These are phyloP conservation scores for Plasmopara viticola DNA, from an alignment of 352 stramenopile genomes.

Conservation along the genomic window DNA sequence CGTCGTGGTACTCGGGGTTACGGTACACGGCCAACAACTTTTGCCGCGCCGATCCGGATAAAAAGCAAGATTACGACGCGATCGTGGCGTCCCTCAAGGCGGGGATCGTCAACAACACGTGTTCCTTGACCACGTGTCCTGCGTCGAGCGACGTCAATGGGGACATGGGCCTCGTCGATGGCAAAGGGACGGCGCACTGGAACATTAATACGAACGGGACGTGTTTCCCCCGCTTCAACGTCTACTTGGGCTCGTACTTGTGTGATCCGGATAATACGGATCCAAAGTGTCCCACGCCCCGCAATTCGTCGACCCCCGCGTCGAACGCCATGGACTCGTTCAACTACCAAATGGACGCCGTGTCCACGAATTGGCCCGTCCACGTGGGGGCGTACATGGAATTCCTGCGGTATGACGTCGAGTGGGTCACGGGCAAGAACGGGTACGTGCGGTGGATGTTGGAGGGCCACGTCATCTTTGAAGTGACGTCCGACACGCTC, in stretches of 20 bases:
- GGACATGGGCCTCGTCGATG: slow-evolving; percentile 38
- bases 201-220: slow-evolving; percentile 45
- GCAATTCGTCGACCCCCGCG: slow-evolving; percentile 28
- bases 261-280: slow-evolving; percentile 43
- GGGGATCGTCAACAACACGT: slow-evolving; percentile 43
- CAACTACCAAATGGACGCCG: slow-evolving; percentile 23
- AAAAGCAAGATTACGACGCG: slow-evolving; percentile 32
- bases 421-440: slow-evolving; percentile 36
- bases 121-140: slow-evolving; percentile 29
- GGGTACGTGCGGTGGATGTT: slow-evolving; percentile 50
- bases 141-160: slow-evolving; percentile 38
- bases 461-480: slow-evolving; percentile 72
- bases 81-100: slow-evolving; percentile 33
- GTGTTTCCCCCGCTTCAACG: slow-evolving; percentile 40
- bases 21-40: slow-evolving; percentile 52
- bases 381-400: slow-evolving; percentile 57
- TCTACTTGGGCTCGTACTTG: slow-evolving; percentile 38
- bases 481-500: slow-evolving; percentile 55
- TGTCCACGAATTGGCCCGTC: slow-evolving; percentile 72
- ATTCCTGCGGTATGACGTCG: slow-evolving; percentile 35
- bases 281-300: slow-evolving; percentile 32
- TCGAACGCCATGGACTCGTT: slow-evolving; percentile 39
- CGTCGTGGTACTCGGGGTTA: slow-evolving; percentile 53
- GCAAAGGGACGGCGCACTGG: slow-evolving; percentile 27
- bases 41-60: slow-evolving; percentile 21